phyloP scores from a whole-genome alignment of 768 basidiomycete genomes.

The Coprinopsis marcescibilis region DNA sequence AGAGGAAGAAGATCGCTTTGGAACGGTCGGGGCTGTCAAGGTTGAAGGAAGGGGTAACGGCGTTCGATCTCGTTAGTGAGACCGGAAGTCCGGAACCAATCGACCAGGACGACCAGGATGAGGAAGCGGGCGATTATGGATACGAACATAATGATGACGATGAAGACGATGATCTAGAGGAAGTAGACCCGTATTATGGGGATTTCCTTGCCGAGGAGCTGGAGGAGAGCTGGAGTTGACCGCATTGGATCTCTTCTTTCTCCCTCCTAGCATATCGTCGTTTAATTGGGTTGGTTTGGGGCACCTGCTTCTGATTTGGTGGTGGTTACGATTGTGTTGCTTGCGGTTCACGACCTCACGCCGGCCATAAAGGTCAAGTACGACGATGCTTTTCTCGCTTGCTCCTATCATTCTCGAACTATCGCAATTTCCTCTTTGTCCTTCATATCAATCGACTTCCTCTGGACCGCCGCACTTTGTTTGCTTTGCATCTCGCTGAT shows the following conservation, averaged over 20 bases:
- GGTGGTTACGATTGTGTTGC: too few species aligned
- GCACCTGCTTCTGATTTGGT: background rate
- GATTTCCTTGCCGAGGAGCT: conserved; percentile 80
- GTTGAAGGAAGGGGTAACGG: conserved; percentile 61
- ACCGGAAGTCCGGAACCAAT: conserved; percentile 16
- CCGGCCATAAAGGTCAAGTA: too few species aligned
- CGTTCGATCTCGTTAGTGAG: conserved; percentile 37
- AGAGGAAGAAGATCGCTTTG: conserved; percentile 71
- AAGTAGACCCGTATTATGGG: conserved; percentile 45
- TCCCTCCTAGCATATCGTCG: background rate
- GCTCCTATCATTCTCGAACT: background rate
- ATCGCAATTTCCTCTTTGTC: background rate
- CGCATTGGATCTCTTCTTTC: conserved; percentile 6
- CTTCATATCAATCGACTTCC: background rate
- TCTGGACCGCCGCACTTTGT: background rate
- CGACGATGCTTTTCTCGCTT: too few species aligned
- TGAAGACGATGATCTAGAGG: conserved; percentile 43
- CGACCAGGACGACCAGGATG: conserved; percentile 9
- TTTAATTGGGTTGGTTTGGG: background rate
- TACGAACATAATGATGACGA: conserved; percentile 34
- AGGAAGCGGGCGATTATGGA: conserved; percentile 20
- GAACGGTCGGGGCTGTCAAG: conserved; percentile 61
- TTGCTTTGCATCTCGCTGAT: background rate
- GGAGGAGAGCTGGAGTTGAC: conserved; percentile 73
- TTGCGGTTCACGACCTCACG: too few species aligned